Base-by-base conservation (phyloP, 345 rosid genomes). In the Sonneratia alba region DNA sequence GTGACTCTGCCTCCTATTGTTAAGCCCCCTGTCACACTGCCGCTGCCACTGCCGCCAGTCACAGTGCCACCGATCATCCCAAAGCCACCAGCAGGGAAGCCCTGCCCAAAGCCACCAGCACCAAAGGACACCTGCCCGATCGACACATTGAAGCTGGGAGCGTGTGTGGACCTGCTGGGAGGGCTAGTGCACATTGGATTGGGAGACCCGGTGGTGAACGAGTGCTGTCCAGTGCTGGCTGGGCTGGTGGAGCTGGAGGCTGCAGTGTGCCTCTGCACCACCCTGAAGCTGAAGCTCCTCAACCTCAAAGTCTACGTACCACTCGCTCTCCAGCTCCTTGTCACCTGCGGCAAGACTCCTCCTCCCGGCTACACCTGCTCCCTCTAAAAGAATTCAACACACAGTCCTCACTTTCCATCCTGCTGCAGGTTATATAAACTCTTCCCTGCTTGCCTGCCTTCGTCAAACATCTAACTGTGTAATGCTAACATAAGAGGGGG, bases 351-450 rank as follows among this genome's bases (percentile, higher is more conserved):
- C 47, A 95, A 95, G 87, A 86, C 89, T 40, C 97, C 97, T 27
- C 99, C 99, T 80, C 87, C 99, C 34, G 97, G 97, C 64, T 95
- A 79, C 92, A 95, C 97, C 65, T 95, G 99, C 82, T 49, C 97
- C 74, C 77, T 95, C 75, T 90, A 83, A 66, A 37, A 40, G n/a
- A 36, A 66, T 71, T 24, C 14, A 56, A 53, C 21, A 51, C 22
- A 47, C 14, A 47, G 13, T 27, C 67, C 32, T 63, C 67, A 22
- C 67, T 37, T 27, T 59, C 1, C 67, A 15, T 32, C 34, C 49
- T 47, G 43, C 43, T 40, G 3, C 13, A 43, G 18, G 55, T 45
- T 43, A n/a, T n/a, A n/a, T 10, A 3, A n/a, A 45, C n/a, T 18
- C 43, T 45, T 18, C 6, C 2, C 21, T 45, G 48, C 27, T 14